phyloP scores from a whole-genome alignment of 2,329 filamentous ascomycete genomes.

The Cryphonectria naterciae region DNA sequence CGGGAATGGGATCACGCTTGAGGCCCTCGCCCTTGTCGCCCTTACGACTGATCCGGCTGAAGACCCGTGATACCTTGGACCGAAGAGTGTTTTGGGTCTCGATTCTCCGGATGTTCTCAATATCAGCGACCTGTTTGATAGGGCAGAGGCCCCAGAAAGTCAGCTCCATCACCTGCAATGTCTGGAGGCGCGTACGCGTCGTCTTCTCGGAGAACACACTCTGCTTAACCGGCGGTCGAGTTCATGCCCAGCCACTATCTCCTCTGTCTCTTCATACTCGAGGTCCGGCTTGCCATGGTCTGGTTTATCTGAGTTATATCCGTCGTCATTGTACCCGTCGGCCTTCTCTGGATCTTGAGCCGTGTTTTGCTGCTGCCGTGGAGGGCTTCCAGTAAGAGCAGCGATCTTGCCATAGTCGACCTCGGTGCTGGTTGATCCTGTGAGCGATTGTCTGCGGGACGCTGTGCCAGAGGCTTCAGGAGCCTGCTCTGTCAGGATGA shows the following conservation, averaged over 20 bases:
- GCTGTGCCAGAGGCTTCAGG: not conserved
- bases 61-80: constrained; percentile 35
- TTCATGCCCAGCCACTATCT: constrained; percentile 35
- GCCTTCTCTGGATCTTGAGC: not conserved
- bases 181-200: not conserved
- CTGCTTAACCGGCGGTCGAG: constrained; percentile 36
- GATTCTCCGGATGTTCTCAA: constrained; percentile 30
- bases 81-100: constrained; percentile 33
- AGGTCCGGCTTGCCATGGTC: constrained; percentile 32
- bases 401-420: constrained; percentile 19
- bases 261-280: constrained; percentile 38
- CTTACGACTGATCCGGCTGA: constrained; percentile 35
- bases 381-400: not conserved
- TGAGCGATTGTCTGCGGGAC: constrained; percentile 11
- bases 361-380: not conserved
- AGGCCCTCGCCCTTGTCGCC: constrained; percentile 36
- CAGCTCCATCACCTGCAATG: constrained; percentile 8
- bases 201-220: constrained; percentile 26
- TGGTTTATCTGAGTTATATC: constrained; percentile 4
- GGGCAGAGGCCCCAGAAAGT: not conserved
- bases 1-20: constrained; percentile 44
- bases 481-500: not conserved
- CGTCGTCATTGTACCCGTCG: constrained; percentile 5
- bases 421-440: constrained; percentile 22
- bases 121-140: constrained; percentile 26